phyloP scores from a whole-genome alignment of 2,329 filamentous ascomycete genomes.

The Clonostachys chloroleuca region DNA sequence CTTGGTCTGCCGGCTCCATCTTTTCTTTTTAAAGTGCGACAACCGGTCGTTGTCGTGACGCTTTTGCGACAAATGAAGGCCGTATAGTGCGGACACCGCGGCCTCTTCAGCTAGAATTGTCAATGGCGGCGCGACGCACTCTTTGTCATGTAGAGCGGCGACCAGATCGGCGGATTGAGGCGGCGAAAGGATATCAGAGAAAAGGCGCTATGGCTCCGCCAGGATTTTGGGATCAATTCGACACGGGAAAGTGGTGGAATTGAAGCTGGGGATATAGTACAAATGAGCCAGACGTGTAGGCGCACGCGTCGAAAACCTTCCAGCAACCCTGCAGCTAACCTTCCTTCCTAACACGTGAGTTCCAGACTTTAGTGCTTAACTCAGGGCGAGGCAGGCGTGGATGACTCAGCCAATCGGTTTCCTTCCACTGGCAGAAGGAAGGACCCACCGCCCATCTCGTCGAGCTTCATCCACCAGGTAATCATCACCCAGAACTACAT shows the following conservation, averaged over 20 bases:
- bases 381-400: neutral
- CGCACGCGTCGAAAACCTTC: neutral
- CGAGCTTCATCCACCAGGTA: neutral
- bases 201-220: too few species aligned
- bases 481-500: neutral
- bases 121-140: neutral
- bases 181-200: too few species aligned
- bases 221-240: too few species aligned
- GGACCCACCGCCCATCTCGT: too few species aligned
- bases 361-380: neutral
- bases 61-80: too few species aligned
- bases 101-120: neutral
- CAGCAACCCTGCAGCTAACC: neutral
- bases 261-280: neutral
- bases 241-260: too few species aligned
- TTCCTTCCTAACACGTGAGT: neutral
- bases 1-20: conserved; percentile 27
- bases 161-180: too few species aligned
- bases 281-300: neutral
- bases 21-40: neutral
- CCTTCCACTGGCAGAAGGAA: neutral
- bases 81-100: neutral
- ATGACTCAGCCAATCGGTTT: neutral
- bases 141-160: neutral
- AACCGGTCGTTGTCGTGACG: neutral